Evolutionary conservation across 2,329 filamentous ascomycete species (phyloP).

Genomic region (Fusarium heterosporum): DNA sequence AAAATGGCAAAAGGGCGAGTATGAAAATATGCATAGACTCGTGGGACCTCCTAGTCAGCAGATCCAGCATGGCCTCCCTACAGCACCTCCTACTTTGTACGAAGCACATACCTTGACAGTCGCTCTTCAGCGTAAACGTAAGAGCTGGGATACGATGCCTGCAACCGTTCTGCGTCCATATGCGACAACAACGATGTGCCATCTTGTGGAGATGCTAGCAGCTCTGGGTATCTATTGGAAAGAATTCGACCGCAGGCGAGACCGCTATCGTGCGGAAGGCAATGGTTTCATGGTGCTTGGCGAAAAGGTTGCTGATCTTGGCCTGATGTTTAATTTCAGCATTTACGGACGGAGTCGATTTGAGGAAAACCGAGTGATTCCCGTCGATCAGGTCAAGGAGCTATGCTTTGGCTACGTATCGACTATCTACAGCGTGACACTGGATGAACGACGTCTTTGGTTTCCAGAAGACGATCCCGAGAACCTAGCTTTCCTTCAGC

Average conservation of each 20-base stretch:
- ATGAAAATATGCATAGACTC: slow-evolving; percentile 41
- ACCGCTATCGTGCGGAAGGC: slow-evolving; percentile 66
- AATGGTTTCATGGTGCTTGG: slow-evolving; percentile 66
- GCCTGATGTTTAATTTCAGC: slow-evolving; percentile 66
- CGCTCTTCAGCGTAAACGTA: slow-evolving; percentile 60
- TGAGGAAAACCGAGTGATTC: slow-evolving; percentile 63
- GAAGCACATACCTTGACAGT: slow-evolving; percentile 57
- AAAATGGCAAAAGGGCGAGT: slow-evolving; percentile 58
- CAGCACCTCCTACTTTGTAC: slow-evolving; percentile 42
- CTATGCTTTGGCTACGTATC: slow-evolving; percentile 67
- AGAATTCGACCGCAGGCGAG: slow-evolving; percentile 64
- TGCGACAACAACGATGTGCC: slow-evolving; percentile 66
- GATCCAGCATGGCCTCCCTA: slow-evolving; percentile 37
- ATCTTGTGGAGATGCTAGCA: slow-evolving; percentile 65
- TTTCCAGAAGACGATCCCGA: slow-evolving; percentile 56
- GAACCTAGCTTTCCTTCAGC: slow-evolving; percentile 58
- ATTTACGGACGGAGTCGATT: slow-evolving; percentile 63
- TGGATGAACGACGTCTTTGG: slow-evolving; percentile 55
- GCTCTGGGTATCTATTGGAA: slow-evolving; percentile 69
- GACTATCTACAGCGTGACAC: slow-evolving; percentile 61
- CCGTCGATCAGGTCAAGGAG: slow-evolving; percentile 64
- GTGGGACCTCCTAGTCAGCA: slow-evolving; percentile 37
- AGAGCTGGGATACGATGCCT: slow-evolving; percentile 66
- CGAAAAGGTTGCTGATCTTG: slow-evolving; percentile 60
- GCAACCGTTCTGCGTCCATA: slow-evolving; percentile 60